phyloP scores from a whole-genome alignment of 345 rosid genomes.

The Lagerstroemia speciosa region DNA sequence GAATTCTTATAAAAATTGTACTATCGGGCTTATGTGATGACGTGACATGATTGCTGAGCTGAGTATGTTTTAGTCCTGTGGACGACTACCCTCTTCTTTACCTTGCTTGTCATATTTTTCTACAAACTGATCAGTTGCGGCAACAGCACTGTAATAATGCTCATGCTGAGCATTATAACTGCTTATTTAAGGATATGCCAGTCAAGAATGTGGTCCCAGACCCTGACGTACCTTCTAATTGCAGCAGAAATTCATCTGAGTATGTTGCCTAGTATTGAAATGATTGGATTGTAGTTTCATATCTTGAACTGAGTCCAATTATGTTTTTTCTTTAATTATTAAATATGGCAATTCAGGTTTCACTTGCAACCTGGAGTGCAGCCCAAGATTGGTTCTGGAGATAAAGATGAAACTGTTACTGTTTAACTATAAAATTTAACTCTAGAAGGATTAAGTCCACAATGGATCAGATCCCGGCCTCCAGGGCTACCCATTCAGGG shows the following conservation, averaged over 20 bases:
- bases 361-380: conserved; percentile 67
- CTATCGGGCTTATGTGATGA: neutral
- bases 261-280: conserved; percentile 28
- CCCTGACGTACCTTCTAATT: conserved; percentile 73
- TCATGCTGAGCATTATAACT: conserved; percentile 35
- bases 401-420: conserved; percentile 56
- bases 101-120: conserved; percentile 43
- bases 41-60: neutral
- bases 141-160: conserved; percentile 48
- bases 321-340: conserved; percentile 5
- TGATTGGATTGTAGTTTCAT: neutral
- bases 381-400: conserved; percentile 77
- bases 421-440: conserved; percentile 47
- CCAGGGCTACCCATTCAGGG: conserved; percentile 71
- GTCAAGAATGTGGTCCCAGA: conserved; percentile 61
- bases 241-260: conserved; percentile 71
- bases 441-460: conserved; percentile 50
- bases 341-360: conserved; percentile 41
- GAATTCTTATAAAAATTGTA: neutral
- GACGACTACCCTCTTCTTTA: neutral
- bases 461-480: conserved; percentile 77
- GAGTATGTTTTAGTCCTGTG: neutral
- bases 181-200: conserved; percentile 27
- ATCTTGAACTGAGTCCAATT: neutral
- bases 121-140: conserved; percentile 60